Evolutionary conservation across 2,329 filamentous ascomycete species (phyloP).

Genomic region (Emydomyces testavorans): DNA sequence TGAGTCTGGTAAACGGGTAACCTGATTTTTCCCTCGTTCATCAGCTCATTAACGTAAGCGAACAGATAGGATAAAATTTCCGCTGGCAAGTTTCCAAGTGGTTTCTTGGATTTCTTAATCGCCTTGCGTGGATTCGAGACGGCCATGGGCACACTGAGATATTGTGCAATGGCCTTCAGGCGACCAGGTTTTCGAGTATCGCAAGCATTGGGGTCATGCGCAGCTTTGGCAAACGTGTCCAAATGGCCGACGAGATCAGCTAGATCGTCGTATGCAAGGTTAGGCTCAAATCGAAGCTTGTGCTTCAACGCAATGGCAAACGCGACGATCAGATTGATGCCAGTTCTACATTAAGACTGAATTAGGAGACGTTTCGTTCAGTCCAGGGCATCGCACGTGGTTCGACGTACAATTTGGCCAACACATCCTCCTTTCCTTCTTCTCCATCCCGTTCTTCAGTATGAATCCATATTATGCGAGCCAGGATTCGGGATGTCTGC

Average conservation of each 20-base stretch:
- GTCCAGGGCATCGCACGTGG: background rate
- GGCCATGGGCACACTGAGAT: conserved; percentile 65
- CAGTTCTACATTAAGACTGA: conserved; percentile 35
- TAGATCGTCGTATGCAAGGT: conserved; percentile 64
- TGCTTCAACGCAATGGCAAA: conserved; percentile 72
- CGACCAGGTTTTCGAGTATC: conserved; percentile 36
- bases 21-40: conserved; percentile 31
- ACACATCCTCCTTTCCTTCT: conserved; percentile 52
- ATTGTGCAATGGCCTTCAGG: conserved; percentile 58
- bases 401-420: conserved; percentile 49
- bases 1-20: conserved; percentile 16
- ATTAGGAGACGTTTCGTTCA: background rate
- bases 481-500: conserved; percentile 46
- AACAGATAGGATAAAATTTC: conserved; percentile 67
- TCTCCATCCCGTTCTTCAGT: conserved; percentile 48
- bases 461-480: conserved; percentile 74
- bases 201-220: conserved; percentile 35
- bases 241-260: conserved; percentile 58
- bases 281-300: conserved; percentile 72
- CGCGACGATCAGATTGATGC: conserved; percentile 65
- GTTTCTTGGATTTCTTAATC: conserved; percentile 59
- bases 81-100: conserved; percentile 70
- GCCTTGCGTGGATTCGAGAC: conserved; percentile 66
- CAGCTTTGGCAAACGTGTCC: conserved; percentile 59
- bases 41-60: conserved; percentile 52